Conservation (phyloP, 257 asterid genomes). For the Lithospermum erythrorhizon region DNA sequence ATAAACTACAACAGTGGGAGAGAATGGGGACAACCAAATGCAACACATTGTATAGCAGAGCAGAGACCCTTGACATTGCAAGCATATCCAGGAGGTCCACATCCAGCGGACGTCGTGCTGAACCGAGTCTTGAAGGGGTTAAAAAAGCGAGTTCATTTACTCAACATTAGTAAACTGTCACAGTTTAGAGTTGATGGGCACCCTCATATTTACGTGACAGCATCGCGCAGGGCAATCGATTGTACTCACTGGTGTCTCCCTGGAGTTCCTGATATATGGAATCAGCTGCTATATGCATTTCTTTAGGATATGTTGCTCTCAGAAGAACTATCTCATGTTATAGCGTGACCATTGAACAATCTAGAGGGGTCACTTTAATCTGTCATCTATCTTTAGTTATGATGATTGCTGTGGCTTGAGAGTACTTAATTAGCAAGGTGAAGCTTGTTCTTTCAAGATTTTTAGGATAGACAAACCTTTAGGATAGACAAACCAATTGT, state of each 20-base stretch:
- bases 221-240: slow-evolving; percentile 17
- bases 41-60: slow-evolving; percentile 11
- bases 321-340: too few relatives aligned
- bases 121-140: slow-evolving; percentile 12
- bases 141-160: slow-evolving; percentile 16
- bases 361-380: too few relatives aligned
- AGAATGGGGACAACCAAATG: slow-evolving; percentile 12
- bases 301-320: neutral
- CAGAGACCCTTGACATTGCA: slow-evolving; percentile 1
- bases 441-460: too few relatives aligned
- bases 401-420: too few relatives aligned
- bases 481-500: too few relatives aligned
- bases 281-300: slow-evolving; percentile 15
- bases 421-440: too few relatives aligned
- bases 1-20: slow-evolving; percentile 5
- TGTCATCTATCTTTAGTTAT: too few relatives aligned
- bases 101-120: slow-evolving; percentile 19
- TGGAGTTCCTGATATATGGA: slow-evolving; percentile 45
- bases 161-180: slow-evolving; percentile 27
- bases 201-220: slow-evolving; percentile 32
- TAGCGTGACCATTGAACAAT: too few relatives aligned
- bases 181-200: slow-evolving; percentile 34
- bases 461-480: too few relatives aligned
- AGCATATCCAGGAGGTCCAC: neutral
- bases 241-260: slow-evolving; percentile 47